Conservation (phyloP, 257 asterid species). For the Dorcoceras hygrometricum region DNA sequence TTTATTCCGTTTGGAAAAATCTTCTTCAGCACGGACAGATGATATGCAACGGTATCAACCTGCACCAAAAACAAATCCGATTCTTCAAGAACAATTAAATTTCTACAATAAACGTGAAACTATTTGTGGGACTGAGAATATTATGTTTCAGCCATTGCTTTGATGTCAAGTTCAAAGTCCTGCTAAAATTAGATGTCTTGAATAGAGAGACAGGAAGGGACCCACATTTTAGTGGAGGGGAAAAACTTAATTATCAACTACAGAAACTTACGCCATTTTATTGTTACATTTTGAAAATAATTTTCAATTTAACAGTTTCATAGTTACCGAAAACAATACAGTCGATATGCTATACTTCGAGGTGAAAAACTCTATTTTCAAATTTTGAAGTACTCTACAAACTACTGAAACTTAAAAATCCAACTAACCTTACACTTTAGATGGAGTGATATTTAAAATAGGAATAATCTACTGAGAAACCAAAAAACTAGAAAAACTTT, state of each 20-base stretch:
- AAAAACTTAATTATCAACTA: background rate
- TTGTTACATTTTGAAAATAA: background rate
- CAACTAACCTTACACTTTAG: background rate
- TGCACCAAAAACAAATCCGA: constrained; percentile 17
- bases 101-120: background rate
- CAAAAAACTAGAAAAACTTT: too few species aligned
- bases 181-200: background rate
- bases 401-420: background rate
- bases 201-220: background rate
- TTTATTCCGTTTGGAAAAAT: constrained; percentile 68
- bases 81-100: constrained; percentile 2
- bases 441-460: background rate
- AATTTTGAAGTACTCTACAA: background rate
- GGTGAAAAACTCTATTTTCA: background rate
- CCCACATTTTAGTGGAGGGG: background rate
- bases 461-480: background rate
- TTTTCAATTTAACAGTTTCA: background rate
- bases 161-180: background rate
- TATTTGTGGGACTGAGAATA: background rate
- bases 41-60: constrained; percentile 95
- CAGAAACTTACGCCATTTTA: background rate
- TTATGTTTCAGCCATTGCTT: background rate
- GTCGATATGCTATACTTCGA: background rate
- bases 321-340: background rate
- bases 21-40: constrained; percentile 66